These are phyloP conservation scores for Phyllostachys edulis DNA, from an alignment of 176 grass and related monocot genomes.

Conservation along the genomic window DNA sequence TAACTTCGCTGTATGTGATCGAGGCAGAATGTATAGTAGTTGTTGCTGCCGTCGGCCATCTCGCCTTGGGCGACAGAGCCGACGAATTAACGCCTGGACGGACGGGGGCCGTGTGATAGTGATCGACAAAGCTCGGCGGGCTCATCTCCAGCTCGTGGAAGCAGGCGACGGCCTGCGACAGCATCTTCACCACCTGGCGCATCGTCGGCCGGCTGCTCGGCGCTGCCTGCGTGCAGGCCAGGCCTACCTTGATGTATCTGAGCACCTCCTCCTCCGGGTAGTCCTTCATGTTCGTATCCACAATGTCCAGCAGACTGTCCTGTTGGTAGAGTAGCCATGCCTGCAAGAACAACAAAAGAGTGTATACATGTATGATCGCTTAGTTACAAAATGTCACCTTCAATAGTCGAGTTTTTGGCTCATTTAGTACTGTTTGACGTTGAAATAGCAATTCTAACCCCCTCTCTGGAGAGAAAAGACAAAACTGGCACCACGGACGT, in stretches of 20 bases:
- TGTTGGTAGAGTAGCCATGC: slow-evolving; percentile 48
- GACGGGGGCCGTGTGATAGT: neutral
- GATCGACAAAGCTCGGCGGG: slow-evolving; percentile 11
- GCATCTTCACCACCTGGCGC: slow-evolving; percentile 39
- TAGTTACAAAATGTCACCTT: neutral
- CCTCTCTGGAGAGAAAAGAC: too few species aligned
- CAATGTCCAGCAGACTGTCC: slow-evolving; percentile 38
- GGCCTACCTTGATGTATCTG: slow-evolving; percentile 46
- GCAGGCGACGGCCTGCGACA: slow-evolving; percentile 20
- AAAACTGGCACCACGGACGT: too few species aligned
- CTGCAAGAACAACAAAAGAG: slow-evolving; percentile 8
- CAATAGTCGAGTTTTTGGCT: neutral
- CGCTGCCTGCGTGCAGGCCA: slow-evolving; percentile 45
- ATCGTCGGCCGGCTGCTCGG: slow-evolving; percentile 42
- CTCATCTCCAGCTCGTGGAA: neutral
- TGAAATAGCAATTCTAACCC: too few species aligned
- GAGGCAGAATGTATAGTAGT: neutral
- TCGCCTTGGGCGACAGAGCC: neutral
- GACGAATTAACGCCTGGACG: neutral
- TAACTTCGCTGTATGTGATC: slow-evolving; percentile 25
- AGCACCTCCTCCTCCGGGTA: slow-evolving; percentile 50
- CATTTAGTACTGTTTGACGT: too few species aligned
- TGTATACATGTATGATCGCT: neutral
- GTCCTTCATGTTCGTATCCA: slow-evolving; percentile 27
- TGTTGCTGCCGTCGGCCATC: neutral